phyloP scores from a whole-genome alignment of 768 basidiomycete genomes.

The Xerocomellus dryophilus region DNA sequence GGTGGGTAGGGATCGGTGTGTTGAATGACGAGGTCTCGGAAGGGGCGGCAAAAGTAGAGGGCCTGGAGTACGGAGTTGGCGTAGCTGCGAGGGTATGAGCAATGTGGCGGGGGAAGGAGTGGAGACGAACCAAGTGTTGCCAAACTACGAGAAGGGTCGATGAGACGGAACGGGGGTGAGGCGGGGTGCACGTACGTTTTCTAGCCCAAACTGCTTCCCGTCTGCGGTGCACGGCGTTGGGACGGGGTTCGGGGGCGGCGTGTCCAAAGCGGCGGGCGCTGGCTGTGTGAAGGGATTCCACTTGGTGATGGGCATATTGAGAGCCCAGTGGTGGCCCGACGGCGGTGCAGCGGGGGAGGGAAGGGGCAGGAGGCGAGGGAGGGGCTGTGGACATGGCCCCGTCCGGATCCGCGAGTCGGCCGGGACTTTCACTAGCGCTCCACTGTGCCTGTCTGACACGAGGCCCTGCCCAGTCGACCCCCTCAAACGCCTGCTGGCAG shows the following conservation, averaged over 20 bases:
- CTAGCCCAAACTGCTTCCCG: slow-evolving; percentile 90
- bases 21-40: slow-evolving; percentile 86
- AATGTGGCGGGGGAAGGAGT: slow-evolving; percentile 1
- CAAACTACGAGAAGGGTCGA: slow-evolving; percentile 58
- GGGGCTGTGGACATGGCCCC: background rate
- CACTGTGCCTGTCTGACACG: too few relatives aligned
- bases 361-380: background rate
- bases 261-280: slow-evolving; percentile 22
- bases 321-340: background rate
- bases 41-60: slow-evolving; percentile 92
- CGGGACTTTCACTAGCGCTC: too few relatives aligned
- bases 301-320: slow-evolving; percentile 38
- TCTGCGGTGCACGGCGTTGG: slow-evolving; percentile 54
- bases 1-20: slow-evolving; percentile 49
- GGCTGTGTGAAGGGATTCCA: slow-evolving; percentile 37
- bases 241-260: slow-evolving; percentile 28
- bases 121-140: slow-evolving; percentile 82
- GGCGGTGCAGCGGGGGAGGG: background rate
- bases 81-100: slow-evolving; percentile 56
- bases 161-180: slow-evolving; percentile 6
- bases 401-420: background rate
- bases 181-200: slow-evolving; percentile 71
- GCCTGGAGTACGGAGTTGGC: slow-evolving; percentile 99
- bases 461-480: too few relatives aligned
- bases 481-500: too few relatives aligned